phyloP scores from a whole-genome alignment of 78 protist species.

The slime mould (Dictyostelium discoideum) region dicty_2.7 NC_007090.3:394501-395000 shows the following conservation, averaged over 20 bases:
- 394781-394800: background rate
- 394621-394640: too few relatives aligned
- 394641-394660: background rate
- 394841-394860: background rate
- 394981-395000: background rate
- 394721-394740: background rate
- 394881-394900: background rate
- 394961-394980: background rate
- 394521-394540: background rate
- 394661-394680: background rate
- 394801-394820: slow-evolving; percentile 8
- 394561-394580: too few relatives aligned
- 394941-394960: slow-evolving; percentile 23
- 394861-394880: background rate
- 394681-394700: background rate
- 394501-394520: background rate
- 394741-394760: background rate
- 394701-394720: background rate
- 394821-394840: slow-evolving; percentile 3
- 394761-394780: background rate
- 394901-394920: background rate
- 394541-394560: too few relatives aligned
- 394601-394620: too few relatives aligned
- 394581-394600: too few relatives aligned
- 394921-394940: slow-evolving; percentile 16